Percentiles rank a stretch among this genome's conserved stretches.
phyloP scores from a whole-genome alignment of 192 early-diverging fungal species.

The Backusella tarrabulga region DNA sequence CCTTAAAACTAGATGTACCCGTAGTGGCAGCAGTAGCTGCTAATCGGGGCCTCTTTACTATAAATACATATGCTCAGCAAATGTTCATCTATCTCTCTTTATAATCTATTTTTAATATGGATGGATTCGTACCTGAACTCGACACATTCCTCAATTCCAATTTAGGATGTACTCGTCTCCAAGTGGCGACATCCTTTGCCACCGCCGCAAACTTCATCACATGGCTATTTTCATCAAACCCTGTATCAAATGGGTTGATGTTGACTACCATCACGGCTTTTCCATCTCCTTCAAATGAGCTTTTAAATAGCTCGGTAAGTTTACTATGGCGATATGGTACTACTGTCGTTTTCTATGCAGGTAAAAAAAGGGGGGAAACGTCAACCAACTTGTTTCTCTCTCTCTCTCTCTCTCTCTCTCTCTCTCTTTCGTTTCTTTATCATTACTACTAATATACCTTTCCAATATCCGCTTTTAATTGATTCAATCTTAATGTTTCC shows the following conservation, averaged over 20 bases:
- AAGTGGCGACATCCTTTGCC: conserved; percentile 52
- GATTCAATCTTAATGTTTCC: conserved; percentile 59
- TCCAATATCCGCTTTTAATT: conserved; percentile 22
- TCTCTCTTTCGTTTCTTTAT: too few relatives aligned
- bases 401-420: too few relatives aligned
- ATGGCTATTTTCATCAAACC: conserved; percentile 53
- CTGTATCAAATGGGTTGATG: conserved; percentile 57
- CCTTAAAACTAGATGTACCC: not conserved
- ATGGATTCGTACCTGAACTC: conserved; percentile 13
- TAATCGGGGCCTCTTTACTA: conserved; percentile 4
- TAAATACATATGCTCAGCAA: not conserved
- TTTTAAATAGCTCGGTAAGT: conserved; percentile 66
- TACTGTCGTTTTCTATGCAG: conserved; percentile 25
- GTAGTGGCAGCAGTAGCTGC: not conserved
- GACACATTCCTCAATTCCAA: conserved; percentile 27
- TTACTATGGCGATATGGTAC: conserved; percentile 71
- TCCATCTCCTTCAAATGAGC: conserved; percentile 57
- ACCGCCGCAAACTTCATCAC: conserved; percentile 64
- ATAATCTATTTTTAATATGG: not conserved
- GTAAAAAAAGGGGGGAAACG: not conserved
- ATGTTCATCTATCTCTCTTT: not conserved
- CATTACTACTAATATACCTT: conserved; percentile 31
- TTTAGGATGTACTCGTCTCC: conserved; percentile 38
- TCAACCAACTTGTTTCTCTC: not conserved
- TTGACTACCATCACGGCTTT: conserved; percentile 62